Conservation (phyloP, 495 filamentous ascomycete genomes). For the Podospora tetraspora region DNA sequence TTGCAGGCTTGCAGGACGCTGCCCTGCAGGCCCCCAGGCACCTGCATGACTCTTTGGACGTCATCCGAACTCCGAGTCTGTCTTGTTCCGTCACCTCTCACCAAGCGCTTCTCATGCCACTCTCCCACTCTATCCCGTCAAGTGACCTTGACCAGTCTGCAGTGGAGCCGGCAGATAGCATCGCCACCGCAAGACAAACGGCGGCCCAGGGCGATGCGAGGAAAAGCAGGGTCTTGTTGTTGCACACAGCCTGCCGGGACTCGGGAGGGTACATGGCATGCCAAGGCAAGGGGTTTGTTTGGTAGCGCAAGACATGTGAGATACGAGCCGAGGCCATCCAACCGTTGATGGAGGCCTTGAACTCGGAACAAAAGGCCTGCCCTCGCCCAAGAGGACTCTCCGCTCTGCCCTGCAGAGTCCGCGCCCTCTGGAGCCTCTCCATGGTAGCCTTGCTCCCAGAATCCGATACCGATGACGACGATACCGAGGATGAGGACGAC, state of each 20-base stretch:
- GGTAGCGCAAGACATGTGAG: too few species aligned
- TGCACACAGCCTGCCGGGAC: background rate
- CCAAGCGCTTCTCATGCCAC: background rate
- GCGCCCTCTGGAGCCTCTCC: too few species aligned
- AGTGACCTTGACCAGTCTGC: background rate
- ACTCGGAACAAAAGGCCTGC: too few species aligned
- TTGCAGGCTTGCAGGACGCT: background rate
- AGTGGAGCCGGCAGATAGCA: background rate
- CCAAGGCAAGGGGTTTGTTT: too few species aligned
- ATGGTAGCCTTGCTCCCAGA: too few species aligned
- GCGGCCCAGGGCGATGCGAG: background rate
- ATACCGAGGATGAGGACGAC: too few species aligned
- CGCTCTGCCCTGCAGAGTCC: too few species aligned
- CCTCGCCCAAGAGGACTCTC: too few species aligned
- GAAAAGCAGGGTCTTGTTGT: background rate
- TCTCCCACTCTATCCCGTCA: background rate
- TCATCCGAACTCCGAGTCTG: background rate
- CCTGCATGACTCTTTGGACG: too few species aligned
- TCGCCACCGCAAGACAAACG: background rate
- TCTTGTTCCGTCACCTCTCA: background rate
- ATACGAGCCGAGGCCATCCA: too few species aligned
- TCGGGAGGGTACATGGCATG: slow-evolving; percentile 1
- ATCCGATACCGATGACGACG: too few species aligned
- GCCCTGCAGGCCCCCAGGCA: background rate
- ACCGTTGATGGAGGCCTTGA: too few species aligned